Evolutionary conservation across 257 asterid species (phyloP).

Genomic region (Solanum etuberosum): DNA sequence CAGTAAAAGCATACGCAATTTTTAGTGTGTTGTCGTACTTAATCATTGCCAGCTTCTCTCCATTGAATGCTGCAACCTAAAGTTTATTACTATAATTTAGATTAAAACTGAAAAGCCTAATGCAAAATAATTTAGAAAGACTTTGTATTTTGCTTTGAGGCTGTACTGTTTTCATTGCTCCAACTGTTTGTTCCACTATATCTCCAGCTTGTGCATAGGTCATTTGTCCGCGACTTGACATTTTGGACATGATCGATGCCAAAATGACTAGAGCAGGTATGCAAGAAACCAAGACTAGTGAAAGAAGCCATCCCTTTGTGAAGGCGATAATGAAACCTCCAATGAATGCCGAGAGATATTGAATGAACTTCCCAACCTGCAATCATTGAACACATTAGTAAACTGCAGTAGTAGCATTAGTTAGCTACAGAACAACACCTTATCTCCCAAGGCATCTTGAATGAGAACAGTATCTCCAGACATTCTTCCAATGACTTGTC

Average conservation of each 20-base stretch:
- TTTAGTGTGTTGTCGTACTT: slow-evolving; percentile 31
- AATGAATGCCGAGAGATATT: slow-evolving; percentile 21
- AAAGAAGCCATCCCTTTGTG: slow-evolving; percentile 37
- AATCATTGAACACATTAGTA: neutral
- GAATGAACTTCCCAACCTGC: slow-evolving; percentile 49
- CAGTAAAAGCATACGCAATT: slow-evolving; percentile 37
- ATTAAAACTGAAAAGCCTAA: neutral
- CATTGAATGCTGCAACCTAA: slow-evolving; percentile 67
- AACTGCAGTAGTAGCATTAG: neutral
- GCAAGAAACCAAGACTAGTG: slow-evolving; percentile 23
- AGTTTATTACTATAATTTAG: neutral
- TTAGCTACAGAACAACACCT: slow-evolving; percentile 15
- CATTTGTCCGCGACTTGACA: slow-evolving; percentile 24
- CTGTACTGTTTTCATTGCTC: slow-evolving; percentile 55
- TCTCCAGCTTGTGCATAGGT: slow-evolving; percentile 55
- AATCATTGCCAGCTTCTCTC: slow-evolving; percentile 35
- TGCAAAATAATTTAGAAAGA: neutral
- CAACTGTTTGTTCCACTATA: slow-evolving; percentile 47
- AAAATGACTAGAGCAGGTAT: slow-evolving; percentile 32
- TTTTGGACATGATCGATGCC: slow-evolving; percentile 18
- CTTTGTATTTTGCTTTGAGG: neutral
- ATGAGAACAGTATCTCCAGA: slow-evolving; percentile 56
- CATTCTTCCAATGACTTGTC: slow-evolving; percentile 49
- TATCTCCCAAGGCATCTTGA: slow-evolving; percentile 86
- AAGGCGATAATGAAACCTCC: slow-evolving; percentile 39